Evolutionary conservation across 495 filamentous ascomycete species (phyloP).

Genomic region (Paragyromitra xinjiangensis): DNA sequence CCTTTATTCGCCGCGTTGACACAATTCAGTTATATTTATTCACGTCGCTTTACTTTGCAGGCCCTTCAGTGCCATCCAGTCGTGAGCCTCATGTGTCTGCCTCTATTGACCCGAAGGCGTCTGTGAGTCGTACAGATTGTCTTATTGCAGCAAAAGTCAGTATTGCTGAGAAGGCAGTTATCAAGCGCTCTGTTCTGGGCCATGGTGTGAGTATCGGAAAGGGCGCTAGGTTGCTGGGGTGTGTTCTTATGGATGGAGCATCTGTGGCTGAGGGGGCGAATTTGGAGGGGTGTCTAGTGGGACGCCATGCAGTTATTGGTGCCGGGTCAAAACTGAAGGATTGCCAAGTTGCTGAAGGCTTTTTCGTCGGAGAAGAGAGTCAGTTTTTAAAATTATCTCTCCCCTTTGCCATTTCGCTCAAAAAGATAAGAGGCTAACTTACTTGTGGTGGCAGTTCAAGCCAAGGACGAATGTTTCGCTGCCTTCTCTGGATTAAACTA

Average conservation of each 20-base stretch:
- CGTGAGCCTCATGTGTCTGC: conserved; percentile 81
- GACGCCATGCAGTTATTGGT: conserved; percentile 76
- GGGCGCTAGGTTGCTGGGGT: conserved; percentile 78
- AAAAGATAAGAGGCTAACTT: conserved; percentile 45
- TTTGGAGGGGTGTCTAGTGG: conserved; percentile 83
- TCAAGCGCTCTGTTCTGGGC: conserved; percentile 90
- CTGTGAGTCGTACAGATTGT: conserved; percentile 76
- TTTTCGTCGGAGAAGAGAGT: conserved; percentile 79
- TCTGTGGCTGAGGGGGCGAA: conserved; percentile 78
- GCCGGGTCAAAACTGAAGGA: conserved; percentile 79
- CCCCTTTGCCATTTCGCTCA: conserved; percentile 9
- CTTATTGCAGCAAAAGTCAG: conserved; percentile 87
- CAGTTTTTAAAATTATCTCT: conserved; percentile 58
- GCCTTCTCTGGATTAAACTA: conserved; percentile 72
- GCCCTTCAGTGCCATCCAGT: conserved; percentile 67
- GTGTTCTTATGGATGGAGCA: conserved; percentile 89
- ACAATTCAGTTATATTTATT: conserved; percentile 80
- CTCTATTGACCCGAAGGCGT: conserved; percentile 75
- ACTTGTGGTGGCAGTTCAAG: conserved; percentile 64
- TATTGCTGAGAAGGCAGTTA: conserved; percentile 78
- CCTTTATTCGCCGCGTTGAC: conserved; percentile 85
- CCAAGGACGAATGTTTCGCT: conserved; percentile 86
- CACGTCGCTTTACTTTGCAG: conserved; percentile 82
- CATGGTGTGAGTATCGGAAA: conserved; percentile 81
- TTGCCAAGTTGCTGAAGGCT: conserved; percentile 87